Base-by-base conservation (phyloP, 2,329 filamentous ascomycete species). In the Atkinsonella hypoxylon region DNA sequence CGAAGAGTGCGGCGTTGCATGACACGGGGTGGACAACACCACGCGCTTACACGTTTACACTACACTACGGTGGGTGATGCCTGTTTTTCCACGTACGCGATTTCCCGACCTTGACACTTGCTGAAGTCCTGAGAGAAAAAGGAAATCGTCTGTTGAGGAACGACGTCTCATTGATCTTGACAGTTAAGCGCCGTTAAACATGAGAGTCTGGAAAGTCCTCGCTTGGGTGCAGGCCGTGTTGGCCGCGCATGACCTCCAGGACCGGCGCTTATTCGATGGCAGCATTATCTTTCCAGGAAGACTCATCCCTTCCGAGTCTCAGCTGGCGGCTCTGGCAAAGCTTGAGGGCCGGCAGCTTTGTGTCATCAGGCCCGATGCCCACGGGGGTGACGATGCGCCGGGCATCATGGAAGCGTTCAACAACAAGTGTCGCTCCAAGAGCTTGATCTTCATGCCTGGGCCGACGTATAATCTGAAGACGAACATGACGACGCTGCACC, bases 381-480 rank as follows among this genome's bases (percentile, higher is more conserved):
- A 59, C 5, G 63, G 59, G 1, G 58, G 56, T 2, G 65, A 68
- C 50, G 64, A 67, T 47, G 64, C 61, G 4, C 59, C 58, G 1
- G 56, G 56, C 11, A 64, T 69, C 22, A 53, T 60, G n/a, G 45
- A 61, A 4, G 63, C 64, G 2, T 61, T 68, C 48, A 67, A 63
- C 43, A 34, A 57, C 5, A 43, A 58, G 3, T 68, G 66, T 51
- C 58, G 59, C 2, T 50, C 44, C 20, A 59, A 60, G 31, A 59
- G 62, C 39, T 55, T 67, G 40, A 55, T 69, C 26, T 62, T 65
- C 38, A 56, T 69, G 18, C 59, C 64, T 1, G 63, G 65, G 7
- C 58, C 59, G 2, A 54, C 57, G 8, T 70, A 70, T 58, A 58
- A 64, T 49, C 65, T 70, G 55, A 57, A 57, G 42, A 57, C 58